Base-by-base conservation (phyloP, 768 basidiomycete genomes). In the Basidioascus undulatus region DNA sequence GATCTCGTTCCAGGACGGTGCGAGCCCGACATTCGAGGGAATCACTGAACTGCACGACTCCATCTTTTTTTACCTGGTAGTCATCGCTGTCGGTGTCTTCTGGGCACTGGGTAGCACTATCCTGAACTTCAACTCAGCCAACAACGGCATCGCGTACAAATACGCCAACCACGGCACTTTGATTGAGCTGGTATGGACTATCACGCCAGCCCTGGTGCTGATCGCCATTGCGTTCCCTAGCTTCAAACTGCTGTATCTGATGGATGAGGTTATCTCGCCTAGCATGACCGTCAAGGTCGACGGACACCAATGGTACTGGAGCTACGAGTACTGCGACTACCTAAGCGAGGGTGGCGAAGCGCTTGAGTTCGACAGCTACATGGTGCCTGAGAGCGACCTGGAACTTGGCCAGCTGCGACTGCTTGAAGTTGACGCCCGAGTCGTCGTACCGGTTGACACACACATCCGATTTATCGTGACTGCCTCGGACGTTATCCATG, bases 401-500 rank as follows among this genome's bases (percentile, higher is more conserved):
- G 46, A 49, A 45, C 41, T 43, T 48, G 48, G 49, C 35, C 50
- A 51, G 44, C 42, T 51, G 41, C 47, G 49, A 48, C 36, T 51
- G 35, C 42, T 49, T 37, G 50, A 51, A 18, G 48, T 49, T 43
- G 50, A 51, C 44, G 47, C 47, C 49, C 46, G 45, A 43, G 43
- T 51, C 32, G 46, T 51, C 38, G 48, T 51, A 27, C 50, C 48
- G 33, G 50, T 47, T 37, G 48, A 51, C 40, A 46, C 48, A 43
- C 50, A 51, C 46, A 49, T 51, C 30, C 50, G 50, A 51, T 49
- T 49, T 39, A 53, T 51, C 37, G 47, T 51, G 40, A 52, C 49
- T 47, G 52, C 43, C 38, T 43, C 49, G 32, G 53, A 54, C 43
- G 51, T 53, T 37, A 50, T 55, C 38, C 50, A 54, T 53, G 49